These are phyloP conservation scores for Telopea speciosissima DNA, from an alignment of 177 flowering plant species.

Conservation along the genomic window DNA sequence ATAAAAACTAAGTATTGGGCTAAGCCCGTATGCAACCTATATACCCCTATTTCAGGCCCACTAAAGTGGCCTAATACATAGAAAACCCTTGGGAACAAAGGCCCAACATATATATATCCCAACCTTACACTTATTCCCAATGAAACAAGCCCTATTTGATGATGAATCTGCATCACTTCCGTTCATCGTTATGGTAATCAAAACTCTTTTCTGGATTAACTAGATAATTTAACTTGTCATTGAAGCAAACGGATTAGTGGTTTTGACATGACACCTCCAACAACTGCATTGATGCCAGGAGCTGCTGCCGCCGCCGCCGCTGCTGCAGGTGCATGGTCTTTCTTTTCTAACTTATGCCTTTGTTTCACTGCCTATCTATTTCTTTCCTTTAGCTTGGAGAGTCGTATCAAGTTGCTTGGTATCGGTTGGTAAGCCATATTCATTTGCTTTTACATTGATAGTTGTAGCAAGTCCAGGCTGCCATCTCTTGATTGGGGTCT, in stretches of 20 bases:
- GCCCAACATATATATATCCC: too few species aligned
- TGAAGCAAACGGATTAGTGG: conserved; percentile 90
- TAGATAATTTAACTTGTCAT: conserved; percentile 2
- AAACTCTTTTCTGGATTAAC: too few species aligned
- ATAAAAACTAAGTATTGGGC: too few species aligned
- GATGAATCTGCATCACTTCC: too few species aligned
- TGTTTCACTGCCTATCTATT: conserved; percentile 26
- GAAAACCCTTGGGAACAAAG: too few species aligned
- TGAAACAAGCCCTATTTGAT: too few species aligned
- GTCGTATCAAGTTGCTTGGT: conserved; percentile 55
- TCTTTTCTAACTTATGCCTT: conserved; percentile 15
- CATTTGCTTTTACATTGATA: conserved; percentile 11
- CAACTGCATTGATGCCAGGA: conserved; percentile 60
- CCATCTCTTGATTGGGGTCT: conserved; percentile 28
- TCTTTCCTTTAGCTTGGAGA: conserved; percentile 48
- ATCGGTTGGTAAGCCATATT: conserved; percentile 50
- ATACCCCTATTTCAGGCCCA: too few species aligned
- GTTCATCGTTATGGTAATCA: not conserved
- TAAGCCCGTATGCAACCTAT: too few species aligned
- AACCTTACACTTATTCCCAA: too few species aligned
- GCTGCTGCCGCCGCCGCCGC: conserved; percentile 39
- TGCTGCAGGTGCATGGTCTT: conserved; percentile 43
- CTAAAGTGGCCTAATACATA: too few species aligned
- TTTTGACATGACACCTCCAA: conserved; percentile 96
- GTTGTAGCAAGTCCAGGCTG: conserved; percentile 10